Base-by-base conservation (phyloP, 371 early-diverging fungal genomes). In the Batrachochytrium dendrobatidis region DNA sequence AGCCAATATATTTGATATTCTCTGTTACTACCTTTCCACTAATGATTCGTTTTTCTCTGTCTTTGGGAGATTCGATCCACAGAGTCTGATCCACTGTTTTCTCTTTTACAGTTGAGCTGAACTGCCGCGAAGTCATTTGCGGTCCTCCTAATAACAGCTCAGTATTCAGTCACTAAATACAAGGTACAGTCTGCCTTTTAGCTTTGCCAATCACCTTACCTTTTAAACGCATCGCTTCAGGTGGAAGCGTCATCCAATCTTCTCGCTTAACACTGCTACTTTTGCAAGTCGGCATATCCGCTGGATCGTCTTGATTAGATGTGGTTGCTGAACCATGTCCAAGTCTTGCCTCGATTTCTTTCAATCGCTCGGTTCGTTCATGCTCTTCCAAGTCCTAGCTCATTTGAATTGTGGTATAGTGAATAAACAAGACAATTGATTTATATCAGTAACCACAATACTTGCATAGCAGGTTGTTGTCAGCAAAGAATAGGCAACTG, bases 231-330 rank as follows among this genome's bases (percentile, higher is more conserved):
- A 35, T 53, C 12, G 59, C 57, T 32, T 63, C 63, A 5, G 67
- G 67, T 26, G 67, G 67, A 3, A 67, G 63, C 2, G 55, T 31
- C 67, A 67, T 67, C 67, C 67, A 67, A 3, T 53, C 61, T 8
- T 50, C 67, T 7, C 67, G 45, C 22, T 31, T 26, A 5, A 45
- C 12, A 20, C 12, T 26, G 6, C 46, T 12, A 26, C 46, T 5
- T n/a, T n/a, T n/a, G n/a, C n/a, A n/a, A n/a, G n/a, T n/a, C n/a
- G n/a, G n/a, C 39, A 20, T 15, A 15, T 15, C 39, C 15, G 20
- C 15, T 15, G 39, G 39, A 39, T 15, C 39, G 39, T 20, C 20
- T 39, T 39, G 39, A 20, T 20, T 39, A 20, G 15, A 15, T 15
- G 39, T 20, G 15, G 39, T 20, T 15, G 15, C 20, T 20, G 15